Evolutionary conservation across 2,329 filamentous ascomycete genomes (phyloP), one percentile per base, ranked within the genome.

Genomic region (Seiridium unicorne): DNA sequence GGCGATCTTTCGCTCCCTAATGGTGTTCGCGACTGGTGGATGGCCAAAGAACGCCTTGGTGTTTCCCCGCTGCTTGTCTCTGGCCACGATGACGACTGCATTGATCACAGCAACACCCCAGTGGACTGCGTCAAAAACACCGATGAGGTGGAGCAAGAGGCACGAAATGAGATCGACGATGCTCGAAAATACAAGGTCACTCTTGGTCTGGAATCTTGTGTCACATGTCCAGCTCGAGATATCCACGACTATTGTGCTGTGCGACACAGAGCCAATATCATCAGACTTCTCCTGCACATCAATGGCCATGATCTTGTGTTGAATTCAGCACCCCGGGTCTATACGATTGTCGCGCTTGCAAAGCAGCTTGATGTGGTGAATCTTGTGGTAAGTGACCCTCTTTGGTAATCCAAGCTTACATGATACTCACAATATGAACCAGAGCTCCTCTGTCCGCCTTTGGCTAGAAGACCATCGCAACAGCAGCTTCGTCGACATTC

Each of bases 271-370:
- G 83, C 82, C 35, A 83, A 82, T 26, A 85, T 95, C 40, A 79
- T 90, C 51, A 80, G 87, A 1, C 74, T 91, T 0, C 75, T 91
- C 3, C 78, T 84, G 65, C 77, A 82, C 9, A 80, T 91, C 46
- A 78, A 85, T 63, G 82, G 82, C 2, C 76, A 81, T 3, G 74
- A 80, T 31, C 77, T 86, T 0, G 74, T 78, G 1, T 70, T 92
- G 11, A 83, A 91, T 70, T 90, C 88, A 0, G 88, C 89, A 0
- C 78, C 82, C 9, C 86, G 89, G 11, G 74, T 89, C 44, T 91
- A 86, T 80, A 90, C 88, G 0, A 78, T 90, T n/a, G 83, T 85
- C 40, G 84, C 82, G 3, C 71, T 91, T 7, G 84, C 86, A 6
- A 84, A 84, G 61, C 77, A 86, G 44, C 81, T 89, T 55, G 83